Evolutionary conservation across 148 eudicot species (phyloP).

Genomic region (Amaranthus palmeri): DNA sequence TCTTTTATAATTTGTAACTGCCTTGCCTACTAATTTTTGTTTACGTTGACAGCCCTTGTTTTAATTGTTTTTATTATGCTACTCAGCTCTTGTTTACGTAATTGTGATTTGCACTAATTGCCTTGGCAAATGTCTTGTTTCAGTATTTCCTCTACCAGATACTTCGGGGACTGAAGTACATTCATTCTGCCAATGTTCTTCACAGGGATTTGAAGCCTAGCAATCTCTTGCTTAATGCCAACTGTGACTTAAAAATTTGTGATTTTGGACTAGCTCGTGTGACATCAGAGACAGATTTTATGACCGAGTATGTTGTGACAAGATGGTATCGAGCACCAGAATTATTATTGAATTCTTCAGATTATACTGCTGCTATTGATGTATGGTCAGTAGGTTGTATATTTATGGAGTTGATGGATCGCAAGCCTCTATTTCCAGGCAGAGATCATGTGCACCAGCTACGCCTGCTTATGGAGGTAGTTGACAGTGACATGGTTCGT

Average conservation of each 20-base stretch:
- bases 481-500: background rate
- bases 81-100: background rate
- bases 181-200: conserved; percentile 95
- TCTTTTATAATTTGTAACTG: too few species aligned
- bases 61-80: too few species aligned
- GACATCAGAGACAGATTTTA: conserved; percentile 84
- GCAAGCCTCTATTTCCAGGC: conserved; percentile 94
- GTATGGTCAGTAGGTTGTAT: conserved; percentile 98
- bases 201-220: conserved; percentile 97
- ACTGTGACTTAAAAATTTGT: conserved; percentile 93
- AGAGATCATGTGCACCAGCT: conserved; percentile 97
- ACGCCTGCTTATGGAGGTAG: conserved; percentile 87
- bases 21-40: too few species aligned
- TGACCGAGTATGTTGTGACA: conserved; percentile 97
- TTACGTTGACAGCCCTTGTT: too few species aligned
- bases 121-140: conserved; percentile 21
- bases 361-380: conserved; percentile 92
- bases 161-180: conserved; percentile 93
- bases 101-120: conserved; percentile 5
- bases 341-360: conserved; percentile 83
- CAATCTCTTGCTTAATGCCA: conserved; percentile 92
- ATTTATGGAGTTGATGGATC: conserved; percentile 96
- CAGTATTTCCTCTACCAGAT: conserved; percentile 99
- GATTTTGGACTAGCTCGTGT: conserved; percentile 98
- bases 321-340: conserved; percentile 99